A percentile compares a stretch with the other conserved stretches of the same genome.
Evolutionary conservation across 2,329 filamentous ascomycete species (phyloP).

Genomic region (Aspergillus thermomutatus): DNA sequence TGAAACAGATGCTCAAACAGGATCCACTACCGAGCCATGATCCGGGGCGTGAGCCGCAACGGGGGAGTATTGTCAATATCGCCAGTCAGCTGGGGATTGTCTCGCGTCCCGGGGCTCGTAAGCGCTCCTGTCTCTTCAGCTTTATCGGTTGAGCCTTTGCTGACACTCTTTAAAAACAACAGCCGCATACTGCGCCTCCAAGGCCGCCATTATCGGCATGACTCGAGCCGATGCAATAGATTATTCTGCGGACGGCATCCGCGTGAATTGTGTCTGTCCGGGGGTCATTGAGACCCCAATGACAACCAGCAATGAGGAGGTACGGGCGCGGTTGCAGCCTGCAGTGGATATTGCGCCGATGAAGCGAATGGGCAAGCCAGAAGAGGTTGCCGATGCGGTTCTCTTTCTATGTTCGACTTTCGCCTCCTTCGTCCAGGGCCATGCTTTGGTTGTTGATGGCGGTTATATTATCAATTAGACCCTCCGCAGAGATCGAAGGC

Average conservation of each 20-base stretch:
- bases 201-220: constrained; percentile 58
- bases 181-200: constrained; percentile 58
- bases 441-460: constrained; percentile 53
- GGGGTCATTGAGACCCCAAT: constrained; percentile 49
- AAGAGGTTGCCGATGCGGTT: constrained; percentile 50
- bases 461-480: constrained; percentile 46
- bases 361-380: constrained; percentile 49
- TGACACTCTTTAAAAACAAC: neutral
- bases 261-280: constrained; percentile 36
- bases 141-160: neutral
- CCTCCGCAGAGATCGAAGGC: neutral
- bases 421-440: constrained; percentile 52
- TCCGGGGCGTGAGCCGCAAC: constrained; percentile 32
- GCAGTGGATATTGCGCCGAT: constrained; percentile 49
- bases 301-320: constrained; percentile 41
- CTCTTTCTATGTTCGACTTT: constrained; percentile 50
- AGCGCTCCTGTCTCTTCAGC: constrained; percentile 17
- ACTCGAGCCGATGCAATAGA: constrained; percentile 57
- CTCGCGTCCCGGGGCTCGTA: constrained; percentile 44
- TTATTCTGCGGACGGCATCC: constrained; percentile 43
- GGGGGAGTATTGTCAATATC: constrained; percentile 52
- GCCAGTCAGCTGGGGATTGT: constrained; percentile 54
- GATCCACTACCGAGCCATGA: constrained; percentile 41
- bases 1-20: constrained; percentile 48
- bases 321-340: constrained; percentile 38